Conservation (phyloP, 2,329 filamentous ascomycete genomes). For the Paecilomyces niveus region DNA sequence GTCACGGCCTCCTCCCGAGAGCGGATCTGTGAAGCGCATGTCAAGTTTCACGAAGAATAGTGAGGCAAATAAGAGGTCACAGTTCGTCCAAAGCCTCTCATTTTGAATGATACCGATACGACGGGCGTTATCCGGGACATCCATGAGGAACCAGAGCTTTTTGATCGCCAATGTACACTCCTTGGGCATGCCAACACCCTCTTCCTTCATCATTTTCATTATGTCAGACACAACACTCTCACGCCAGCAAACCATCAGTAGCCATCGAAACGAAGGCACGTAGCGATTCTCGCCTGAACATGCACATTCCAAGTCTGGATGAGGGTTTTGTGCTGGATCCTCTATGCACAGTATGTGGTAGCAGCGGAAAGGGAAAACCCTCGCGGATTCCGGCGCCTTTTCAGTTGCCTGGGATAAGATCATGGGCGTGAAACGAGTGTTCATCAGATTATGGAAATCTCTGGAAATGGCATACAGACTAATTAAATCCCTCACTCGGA, state of each 20-base stretch:
- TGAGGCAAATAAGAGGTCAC: constrained; percentile 55
- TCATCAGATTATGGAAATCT: constrained; percentile 55
- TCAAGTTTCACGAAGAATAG: constrained; percentile 66
- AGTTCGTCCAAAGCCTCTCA: constrained; percentile 47
- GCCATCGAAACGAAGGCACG: constrained; percentile 60
- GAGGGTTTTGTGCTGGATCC: constrained; percentile 47
- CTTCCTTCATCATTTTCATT: constrained; percentile 51
- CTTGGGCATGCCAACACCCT: constrained; percentile 51
- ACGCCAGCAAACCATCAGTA: constrained; percentile 58
- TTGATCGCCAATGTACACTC: constrained; percentile 45
- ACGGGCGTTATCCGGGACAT: constrained; percentile 51
- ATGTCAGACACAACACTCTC: constrained; percentile 55
- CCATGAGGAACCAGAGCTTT: constrained; percentile 69
- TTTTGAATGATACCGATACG: constrained; percentile 52
- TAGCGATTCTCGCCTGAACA: constrained; percentile 33
- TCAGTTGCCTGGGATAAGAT: constrained; percentile 49
- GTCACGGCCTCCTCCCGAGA: constrained; percentile 45
- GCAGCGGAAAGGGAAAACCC: constrained; percentile 54
- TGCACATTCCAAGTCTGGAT: constrained; percentile 30
- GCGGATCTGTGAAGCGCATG: constrained; percentile 61
- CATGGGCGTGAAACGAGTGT: constrained; percentile 52
- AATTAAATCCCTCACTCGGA: constrained; percentile 52
- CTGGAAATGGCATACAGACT: constrained; percentile 59
- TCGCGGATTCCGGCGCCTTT: constrained; percentile 49
- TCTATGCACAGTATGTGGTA: constrained; percentile 52